Base-by-base conservation (phyloP, 2,329 filamentous ascomycete genomes). In the Endoconidiophora laricicola region DNA sequence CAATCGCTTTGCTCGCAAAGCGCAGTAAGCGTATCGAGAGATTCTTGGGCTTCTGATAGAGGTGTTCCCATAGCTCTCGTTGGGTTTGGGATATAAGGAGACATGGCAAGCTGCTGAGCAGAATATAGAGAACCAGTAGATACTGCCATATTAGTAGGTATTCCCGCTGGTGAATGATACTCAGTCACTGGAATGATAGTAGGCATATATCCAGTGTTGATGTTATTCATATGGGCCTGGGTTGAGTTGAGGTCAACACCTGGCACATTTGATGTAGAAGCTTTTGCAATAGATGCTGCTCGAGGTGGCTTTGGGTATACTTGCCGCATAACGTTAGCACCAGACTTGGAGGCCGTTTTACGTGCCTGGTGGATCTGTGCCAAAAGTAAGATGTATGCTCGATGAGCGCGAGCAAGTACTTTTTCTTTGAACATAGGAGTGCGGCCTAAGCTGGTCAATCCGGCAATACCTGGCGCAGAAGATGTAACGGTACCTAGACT, bases 1-100 rank as follows among this genome's bases (percentile, higher is more conserved):
- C 86, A 91, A 7, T 73, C 74, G 58, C 81, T 86, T 61, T 90
- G 81, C 58, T 83, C 78, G 60, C 86, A 94, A 5, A 93, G 66
- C 55, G 71, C 76, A 14, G 77, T 79, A 18, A 94, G 69, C 58
- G 86, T 76, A 37, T 84, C 76, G 18, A 94, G 65, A 2, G 83
- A 83, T 5, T 74, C 69, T 44, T 71, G 74, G 6, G 86, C 86
- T 6, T 48, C 44, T n/a, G 39, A 24, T 6, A 44, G 16, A 4
- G 49, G 49, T 3, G 29, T 38, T 14, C n/a, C 20, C 12, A n/a
- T 16, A 24, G 24, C n/a, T 37, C 37, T 41, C 26, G 4, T 10
- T 33, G 29, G 9, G 12, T 33, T 33, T 33, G 29, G 6, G 29
- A 33, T 33, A 33, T 33, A 33, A 33, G 29, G 29, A 3, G 29